Evolutionary conservation across 2,329 filamentous ascomycete species (phyloP), one percentile per base, ranked within the genome.

Genomic region (Stagonosporopsis cucurbitacearum): DNA sequence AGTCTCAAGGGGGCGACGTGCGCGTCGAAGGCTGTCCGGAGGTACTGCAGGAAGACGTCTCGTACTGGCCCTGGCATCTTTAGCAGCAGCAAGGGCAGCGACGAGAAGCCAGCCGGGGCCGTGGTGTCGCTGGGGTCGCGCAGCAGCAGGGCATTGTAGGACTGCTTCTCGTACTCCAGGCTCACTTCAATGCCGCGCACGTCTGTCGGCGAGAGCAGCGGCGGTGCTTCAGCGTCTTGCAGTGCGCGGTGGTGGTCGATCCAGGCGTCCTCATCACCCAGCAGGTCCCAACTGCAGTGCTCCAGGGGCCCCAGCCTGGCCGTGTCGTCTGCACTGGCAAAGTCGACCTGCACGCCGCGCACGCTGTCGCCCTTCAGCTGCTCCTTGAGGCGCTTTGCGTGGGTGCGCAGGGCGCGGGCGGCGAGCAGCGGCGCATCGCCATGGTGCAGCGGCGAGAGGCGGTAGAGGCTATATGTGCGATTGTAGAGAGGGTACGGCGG

Each of bases 401-500:
- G 82, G 19, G 73, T 71, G 17, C 76, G 75, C 13, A 83, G 69
- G 19, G 74, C 71, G 22, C 64, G 52, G 13, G 78, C 72, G 50
- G 68, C 50, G 39, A 80, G 69, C 5, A 77, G 68, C 0, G 66
- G 66, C 4, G 66, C 25, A 37, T 75, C 74, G 53, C 73, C 76
- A 63, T 82, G 78, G 65, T 83, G 79, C 35, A 85, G 77, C n/a
- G 81, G 81, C 4, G 82, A 83, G 8, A 84, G 69, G 60, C 81
- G 81, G 66, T 83, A 81, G 46, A 81, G 70, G n/a, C 73, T 80
- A 77, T 81, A 84, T 25, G 81, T 83, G n/a, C 78, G 78, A 63
- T 81, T 79, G 64, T 82, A 81, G 35, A 84, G 73, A 11, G 81
- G 79, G 50, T 78, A 78, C 17, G 69, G 65, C 7, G 72, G 70